Base-by-base conservation (phyloP, 495 filamentous ascomycete genomes). In the Astrocystis sublimbata region DNA sequence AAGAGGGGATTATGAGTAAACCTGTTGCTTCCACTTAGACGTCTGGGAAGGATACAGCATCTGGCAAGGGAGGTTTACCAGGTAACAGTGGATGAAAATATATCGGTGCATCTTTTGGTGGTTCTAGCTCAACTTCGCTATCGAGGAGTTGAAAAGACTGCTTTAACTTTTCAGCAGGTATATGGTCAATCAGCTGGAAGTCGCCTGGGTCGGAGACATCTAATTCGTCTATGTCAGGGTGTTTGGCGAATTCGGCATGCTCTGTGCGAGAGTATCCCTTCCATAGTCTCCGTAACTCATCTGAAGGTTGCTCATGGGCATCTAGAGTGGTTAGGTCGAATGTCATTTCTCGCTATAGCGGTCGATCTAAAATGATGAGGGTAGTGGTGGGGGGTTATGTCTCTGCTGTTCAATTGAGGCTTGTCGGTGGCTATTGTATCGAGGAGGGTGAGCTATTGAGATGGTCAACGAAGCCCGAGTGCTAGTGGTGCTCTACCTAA, bases 221-320 rank as follows among this genome's bases (percentile, higher is more conserved):
- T 33, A 80, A 51, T n/a, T 82, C 79, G 41, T 81, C 76, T 63
- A 82, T 76, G 38, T 75, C 74, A 0, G 67, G 64, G 56, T 73
- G 74, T 26, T 65, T 64, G 49, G 73, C 47, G 24, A 82, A 67
- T 2, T 73, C 70, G n/a, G 69, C 67, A 38, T 76, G 71, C n/a
- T 79, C 74, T n/a, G 74, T 72, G 41, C 68, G 74, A 15, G 75
- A 71, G 45, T 75, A 77, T 28, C 42, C 47, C 72, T 93, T 96
- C 78, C 86, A 93, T 45, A 84, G 71, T 40, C 76, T 74, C 41
- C 83, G 81, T 46, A 96, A 74, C 21, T 76, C 70, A 36, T 88
- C 83, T 12, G 90, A 90, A 19, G 91, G 89, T 54, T 81, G 83
- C 71, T 89, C 83, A 68, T 90, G 83, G 30, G 90, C 85, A 71